Evolutionary conservation across 2,329 filamentous ascomycete genomes (phyloP), one percentile per base, ranked within the genome.

Genomic region (Westerdykella aurantiaca): DNA sequence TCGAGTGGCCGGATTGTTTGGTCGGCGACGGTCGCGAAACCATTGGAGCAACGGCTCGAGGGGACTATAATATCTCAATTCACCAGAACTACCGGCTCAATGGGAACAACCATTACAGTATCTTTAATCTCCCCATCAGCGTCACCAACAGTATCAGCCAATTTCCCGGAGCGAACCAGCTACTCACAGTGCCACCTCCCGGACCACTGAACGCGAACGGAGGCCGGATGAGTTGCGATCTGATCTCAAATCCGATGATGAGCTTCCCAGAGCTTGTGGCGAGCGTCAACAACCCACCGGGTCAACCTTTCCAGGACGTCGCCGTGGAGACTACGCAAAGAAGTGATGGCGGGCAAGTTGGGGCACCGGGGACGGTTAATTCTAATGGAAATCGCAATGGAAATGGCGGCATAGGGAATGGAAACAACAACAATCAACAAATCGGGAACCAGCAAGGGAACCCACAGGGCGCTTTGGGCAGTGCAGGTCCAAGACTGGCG

Each of bases 61-160:
- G 82, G 2, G 67, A 70, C 14, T 86, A 86, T 60, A 86, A 87
- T 55, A 81, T 87, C 56, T 85, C 82, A 5, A 84, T 87, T 53
- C 81, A 82, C 43, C 83, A 87, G 56, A 82, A 76, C 55, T 87
- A 85, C 61, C 75, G 80, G 11, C 71, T 85, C 43, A 85, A 86
- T 57, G 75, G 72, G 11, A 72, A 74, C 1, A 72, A 83, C 38
- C 74, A 79, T 53, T 86, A 86, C 62, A 86, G 82, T 7, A 77
- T 87, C 42, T 86, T 86, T 54, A 81, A 87, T 52, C 67, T 86
- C 11, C 83, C 83, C 14, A 82, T 87, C 51, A 73, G 75, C 3
- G 77, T 86, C 31, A 84, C 82, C 5, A 87, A 87, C 61, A 72
- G 69, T 33, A 86, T 87, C 50, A 44, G 52, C 0, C 46, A 64